These are phyloP conservation scores for Blakeslea trispora DNA, from an alignment of 371 early-diverging fungal species.

Conservation along the genomic window DNA sequence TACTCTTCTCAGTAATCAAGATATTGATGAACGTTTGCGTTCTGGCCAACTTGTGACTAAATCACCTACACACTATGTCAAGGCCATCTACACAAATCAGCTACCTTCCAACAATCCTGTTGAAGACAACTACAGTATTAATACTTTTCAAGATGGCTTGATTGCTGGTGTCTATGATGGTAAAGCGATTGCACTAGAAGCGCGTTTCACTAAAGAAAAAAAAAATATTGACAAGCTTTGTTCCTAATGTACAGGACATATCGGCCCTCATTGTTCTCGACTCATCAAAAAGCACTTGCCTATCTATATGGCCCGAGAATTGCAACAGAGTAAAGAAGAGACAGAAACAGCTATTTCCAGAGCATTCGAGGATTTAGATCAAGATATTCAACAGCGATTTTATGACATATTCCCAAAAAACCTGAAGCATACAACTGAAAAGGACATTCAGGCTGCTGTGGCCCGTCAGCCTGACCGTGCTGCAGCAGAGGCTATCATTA, in stretches of 20 bases:
- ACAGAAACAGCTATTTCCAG: conserved; percentile 44
- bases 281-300: conserved; percentile 44
- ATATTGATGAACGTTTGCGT: conserved; percentile 35
- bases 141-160: conserved; percentile 28
- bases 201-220: no score
- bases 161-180: conserved; percentile 57
- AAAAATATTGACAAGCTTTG: not conserved
- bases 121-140: conserved; percentile 48
- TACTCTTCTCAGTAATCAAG: conserved; percentile 26
- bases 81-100: conserved; percentile 41
- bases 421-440: conserved; percentile 34
- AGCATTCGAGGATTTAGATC: conserved; percentile 59
- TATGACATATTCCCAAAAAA: conserved; percentile 48
- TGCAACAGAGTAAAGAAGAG: conserved; percentile 12
- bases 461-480: conserved; percentile 36
- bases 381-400: conserved; percentile 61
- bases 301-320: conserved; percentile 45
- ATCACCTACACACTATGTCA: conserved; percentile 20
- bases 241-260: conserved; percentile 31
- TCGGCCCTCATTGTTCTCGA: conserved; percentile 44
- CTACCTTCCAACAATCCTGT: conserved; percentile 49
- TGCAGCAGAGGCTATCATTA: conserved; percentile 35
- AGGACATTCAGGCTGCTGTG: conserved; percentile 44
- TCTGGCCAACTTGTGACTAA: conserved; percentile 34
- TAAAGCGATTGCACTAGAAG: conserved; percentile 10